Evolutionary conservation across 768 basidiomycete species (phyloP).

Genomic region (Kwoniella botswanensis): DNA sequence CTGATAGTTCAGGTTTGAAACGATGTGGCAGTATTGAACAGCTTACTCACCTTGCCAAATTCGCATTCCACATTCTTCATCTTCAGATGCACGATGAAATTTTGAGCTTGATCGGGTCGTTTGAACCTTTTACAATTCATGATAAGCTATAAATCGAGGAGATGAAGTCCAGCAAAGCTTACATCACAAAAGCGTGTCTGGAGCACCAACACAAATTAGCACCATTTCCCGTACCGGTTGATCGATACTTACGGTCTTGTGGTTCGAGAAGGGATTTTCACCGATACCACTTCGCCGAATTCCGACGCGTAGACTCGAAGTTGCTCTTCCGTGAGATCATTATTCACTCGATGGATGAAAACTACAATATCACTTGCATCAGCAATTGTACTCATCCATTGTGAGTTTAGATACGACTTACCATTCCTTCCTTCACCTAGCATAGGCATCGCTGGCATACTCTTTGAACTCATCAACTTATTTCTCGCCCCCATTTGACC

Average conservation of each 20-base stretch:
- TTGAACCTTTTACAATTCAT: slow-evolving; percentile 27
- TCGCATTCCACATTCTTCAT: slow-evolving; percentile 31
- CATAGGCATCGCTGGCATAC: slow-evolving; percentile 21
- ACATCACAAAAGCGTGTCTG: slow-evolving; percentile 46
- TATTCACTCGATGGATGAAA: slow-evolving; percentile 34
- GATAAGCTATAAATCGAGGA: background rate
- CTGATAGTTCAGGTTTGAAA: background rate
- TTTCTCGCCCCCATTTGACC: slow-evolving; percentile 9
- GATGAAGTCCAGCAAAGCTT: background rate
- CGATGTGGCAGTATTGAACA: background rate
- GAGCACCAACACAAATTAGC: background rate
- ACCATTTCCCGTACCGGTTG: background rate
- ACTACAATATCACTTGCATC: slow-evolving; percentile 16
- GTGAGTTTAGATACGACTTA: slow-evolving; percentile 4
- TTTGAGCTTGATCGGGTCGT: slow-evolving; percentile 30
- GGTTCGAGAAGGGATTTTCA: slow-evolving; percentile 20
- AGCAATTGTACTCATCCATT: background rate
- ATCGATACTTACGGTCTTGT: slow-evolving; percentile 6
- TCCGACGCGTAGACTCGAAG: slow-evolving; percentile 26
- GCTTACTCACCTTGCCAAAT: slow-evolving; percentile 39
- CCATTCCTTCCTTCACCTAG: slow-evolving; percentile 36
- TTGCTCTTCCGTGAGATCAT: slow-evolving; percentile 16
- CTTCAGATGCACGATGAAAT: slow-evolving; percentile 35
- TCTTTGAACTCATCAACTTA: slow-evolving; percentile 16
- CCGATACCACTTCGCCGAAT: slow-evolving; percentile 37